Percentiles rank a stretch among this genome's conserved stretches.
Evolutionary conservation across 768 basidiomycete species (phyloP).

Genomic region (Hygrophoropsis aurantiaca): DNA sequence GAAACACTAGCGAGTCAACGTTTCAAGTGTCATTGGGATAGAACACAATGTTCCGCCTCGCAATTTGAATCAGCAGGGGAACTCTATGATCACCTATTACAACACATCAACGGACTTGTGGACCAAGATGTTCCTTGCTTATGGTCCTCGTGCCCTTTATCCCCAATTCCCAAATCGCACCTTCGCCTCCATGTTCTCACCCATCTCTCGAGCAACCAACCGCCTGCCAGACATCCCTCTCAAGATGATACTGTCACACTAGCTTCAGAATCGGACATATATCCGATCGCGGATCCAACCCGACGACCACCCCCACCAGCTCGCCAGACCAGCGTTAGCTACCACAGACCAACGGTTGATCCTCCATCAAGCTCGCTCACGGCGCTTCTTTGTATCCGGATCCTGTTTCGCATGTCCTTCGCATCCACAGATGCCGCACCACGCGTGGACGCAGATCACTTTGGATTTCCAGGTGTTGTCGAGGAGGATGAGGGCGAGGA

Average conservation of each 20-base stretch:
- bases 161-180: conserved; percentile 44
- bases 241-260: conserved; percentile 76
- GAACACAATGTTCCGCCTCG: conserved; percentile 49
- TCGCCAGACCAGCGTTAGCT: conserved; percentile 59
- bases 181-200: conserved; percentile 74
- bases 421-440: conserved; percentile 67
- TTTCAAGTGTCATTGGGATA: conserved; percentile 80
- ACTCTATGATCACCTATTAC: conserved; percentile 71
- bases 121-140: conserved; percentile 52
- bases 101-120: conserved; percentile 51
- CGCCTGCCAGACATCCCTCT: conserved; percentile 56
- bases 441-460: conserved; percentile 78
- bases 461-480: conserved; percentile 84
- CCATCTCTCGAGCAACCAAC: conserved; percentile 65
- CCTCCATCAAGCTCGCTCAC: conserved; percentile 76
- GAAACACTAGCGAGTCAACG: conserved; percentile 55
- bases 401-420: conserved; percentile 80
- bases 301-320: conserved; percentile 69
- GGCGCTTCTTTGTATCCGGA: conserved; percentile 78
- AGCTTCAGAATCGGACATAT: conserved; percentile 51
- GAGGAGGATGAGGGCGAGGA: conserved; percentile 77
- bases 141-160: conserved; percentile 69
- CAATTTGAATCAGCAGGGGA: conserved; percentile 55
- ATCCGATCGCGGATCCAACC: conserved; percentile 65
- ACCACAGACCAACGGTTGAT: conserved; percentile 57